Percentiles rank a stretch among this genome's conserved stretches.
These are phyloP conservation scores for Bidens hawaiensis DNA, from an alignment of 140 eudicot species.

Conservation along the genomic window DNA sequence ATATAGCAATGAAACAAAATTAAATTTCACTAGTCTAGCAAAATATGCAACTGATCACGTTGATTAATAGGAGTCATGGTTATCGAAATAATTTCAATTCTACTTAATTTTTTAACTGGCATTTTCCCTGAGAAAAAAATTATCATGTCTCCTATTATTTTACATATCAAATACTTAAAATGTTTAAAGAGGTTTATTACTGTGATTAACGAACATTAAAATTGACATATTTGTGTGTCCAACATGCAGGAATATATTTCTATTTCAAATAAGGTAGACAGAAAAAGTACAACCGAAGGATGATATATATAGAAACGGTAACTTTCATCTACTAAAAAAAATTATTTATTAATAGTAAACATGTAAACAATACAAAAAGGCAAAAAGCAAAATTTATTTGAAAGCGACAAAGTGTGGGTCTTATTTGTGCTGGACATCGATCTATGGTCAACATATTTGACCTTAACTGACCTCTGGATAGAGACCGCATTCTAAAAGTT, in stretches of 20 bases:
- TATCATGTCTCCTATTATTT: no score
- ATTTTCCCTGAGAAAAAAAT: no score
- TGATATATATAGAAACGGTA: slow-evolving; percentile 4
- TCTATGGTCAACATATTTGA: slow-evolving; percentile 28
- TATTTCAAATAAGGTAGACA: slow-evolving; percentile 20
- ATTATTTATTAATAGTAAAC: neutral
- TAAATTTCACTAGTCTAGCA: no score
- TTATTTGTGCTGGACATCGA: slow-evolving; percentile 22
- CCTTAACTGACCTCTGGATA: slow-evolving; percentile 3
- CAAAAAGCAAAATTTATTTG: slow-evolving; percentile 15
- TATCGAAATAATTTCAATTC: no score
- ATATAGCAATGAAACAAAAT: no score
- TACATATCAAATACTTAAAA: no score
- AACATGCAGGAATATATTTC: neutral
- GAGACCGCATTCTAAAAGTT: slow-evolving; percentile 26
- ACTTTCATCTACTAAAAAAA: neutral
- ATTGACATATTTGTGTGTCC: neutral
- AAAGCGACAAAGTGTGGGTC: slow-evolving; percentile 40
- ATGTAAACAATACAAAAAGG: slow-evolving; percentile 21
- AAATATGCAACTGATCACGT: no score
- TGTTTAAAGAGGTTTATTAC: no score
- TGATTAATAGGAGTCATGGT: no score
- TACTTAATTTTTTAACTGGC: no score
- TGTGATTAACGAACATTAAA: neutral
- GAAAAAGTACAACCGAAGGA: slow-evolving; percentile 23